Conservation (phyloP, 1,139 yeast species). For the Candida freyschussii region DNA sequence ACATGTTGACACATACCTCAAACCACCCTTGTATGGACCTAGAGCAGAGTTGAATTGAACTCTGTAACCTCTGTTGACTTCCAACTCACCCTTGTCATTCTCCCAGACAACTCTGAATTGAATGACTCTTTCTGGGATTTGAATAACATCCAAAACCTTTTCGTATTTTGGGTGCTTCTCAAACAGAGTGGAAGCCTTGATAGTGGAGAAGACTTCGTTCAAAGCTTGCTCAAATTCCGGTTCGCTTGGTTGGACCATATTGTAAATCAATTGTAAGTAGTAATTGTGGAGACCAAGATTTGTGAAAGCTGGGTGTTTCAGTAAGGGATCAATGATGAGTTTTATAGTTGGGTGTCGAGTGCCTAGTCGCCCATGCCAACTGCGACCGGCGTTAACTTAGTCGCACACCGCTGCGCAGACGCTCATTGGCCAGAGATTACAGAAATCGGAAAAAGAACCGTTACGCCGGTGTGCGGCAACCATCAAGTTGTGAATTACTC, state of each 20-base stretch:
- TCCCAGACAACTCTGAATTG: conserved; percentile 99
- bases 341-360: conserved; percentile 1
- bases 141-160: conserved; percentile 83
- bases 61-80: conserved; percentile 96
- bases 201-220: conserved; percentile 84
- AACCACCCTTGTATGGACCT: conserved; percentile 99
- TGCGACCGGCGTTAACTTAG: conserved; percentile 9
- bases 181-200: conserved; percentile 89
- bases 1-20: too few relatives aligned
- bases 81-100: conserved; percentile 85
- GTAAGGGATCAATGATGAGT: neutral
- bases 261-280: conserved; percentile 7
- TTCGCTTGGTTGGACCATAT: conserved; percentile 47
- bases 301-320: neutral
- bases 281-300: neutral
- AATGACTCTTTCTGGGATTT: conserved; percentile 92
- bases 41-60: conserved; percentile 97
- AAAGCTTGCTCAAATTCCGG: conserved; percentile 99
- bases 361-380: conserved; percentile 1
- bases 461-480: conserved; percentile 18
- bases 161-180: conserved; percentile 84
- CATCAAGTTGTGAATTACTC: conserved; percentile 3
- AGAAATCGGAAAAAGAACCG: conserved; percentile 2
- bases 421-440: conserved; percentile 22
- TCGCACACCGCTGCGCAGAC: conserved; percentile 2